Percentiles rank a stretch among this genome's conserved stretches.
phyloP scores from a whole-genome alignment of 805 yeast species.

The Candida nemodendra region DNA sequence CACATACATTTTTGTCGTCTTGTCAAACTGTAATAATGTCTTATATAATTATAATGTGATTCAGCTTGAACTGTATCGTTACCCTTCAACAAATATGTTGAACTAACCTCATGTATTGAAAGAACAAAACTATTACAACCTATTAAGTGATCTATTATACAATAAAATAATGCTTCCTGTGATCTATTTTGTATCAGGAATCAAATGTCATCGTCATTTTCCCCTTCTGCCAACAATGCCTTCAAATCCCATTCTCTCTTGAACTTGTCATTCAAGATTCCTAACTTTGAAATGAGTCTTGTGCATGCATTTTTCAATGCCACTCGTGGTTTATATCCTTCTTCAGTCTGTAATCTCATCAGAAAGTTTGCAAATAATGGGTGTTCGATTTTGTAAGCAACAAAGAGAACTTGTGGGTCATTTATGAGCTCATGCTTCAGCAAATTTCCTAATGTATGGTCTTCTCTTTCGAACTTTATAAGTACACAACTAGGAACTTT shows the following conservation, averaged over 20 bases:
- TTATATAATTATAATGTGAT: too few relatives aligned
- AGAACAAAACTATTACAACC: not conserved
- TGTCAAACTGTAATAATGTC: too few relatives aligned
- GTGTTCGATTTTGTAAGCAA: constrained; percentile 97
- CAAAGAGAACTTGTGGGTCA: constrained; percentile 89
- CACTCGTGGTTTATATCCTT: constrained; percentile 86
- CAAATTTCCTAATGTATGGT: constrained; percentile 92
- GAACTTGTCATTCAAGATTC: constrained; percentile 71
- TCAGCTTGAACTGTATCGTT: too few relatives aligned
- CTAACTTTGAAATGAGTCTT: constrained; percentile 75
- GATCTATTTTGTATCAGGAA: too few relatives aligned
- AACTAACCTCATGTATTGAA: too few relatives aligned
- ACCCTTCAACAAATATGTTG: too few relatives aligned
- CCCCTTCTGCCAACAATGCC: constrained; percentile 59
- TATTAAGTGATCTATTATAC: not conserved
- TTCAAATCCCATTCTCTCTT: constrained; percentile 91
- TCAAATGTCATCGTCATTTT: constrained; percentile 37
- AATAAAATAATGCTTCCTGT: not conserved
- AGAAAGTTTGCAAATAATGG: constrained; percentile 95
- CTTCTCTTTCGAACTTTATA: constrained; percentile 93
- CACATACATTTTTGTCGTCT: too few relatives aligned
- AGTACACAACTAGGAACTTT: constrained; percentile 94
- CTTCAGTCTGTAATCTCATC: constrained; percentile 93
- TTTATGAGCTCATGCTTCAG: constrained; percentile 81
- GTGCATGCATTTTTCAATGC: constrained; percentile 91